Evolutionary conservation across 2,329 filamentous ascomycete genomes (phyloP).

Genomic region (Alternaria metachromatica): DNA sequence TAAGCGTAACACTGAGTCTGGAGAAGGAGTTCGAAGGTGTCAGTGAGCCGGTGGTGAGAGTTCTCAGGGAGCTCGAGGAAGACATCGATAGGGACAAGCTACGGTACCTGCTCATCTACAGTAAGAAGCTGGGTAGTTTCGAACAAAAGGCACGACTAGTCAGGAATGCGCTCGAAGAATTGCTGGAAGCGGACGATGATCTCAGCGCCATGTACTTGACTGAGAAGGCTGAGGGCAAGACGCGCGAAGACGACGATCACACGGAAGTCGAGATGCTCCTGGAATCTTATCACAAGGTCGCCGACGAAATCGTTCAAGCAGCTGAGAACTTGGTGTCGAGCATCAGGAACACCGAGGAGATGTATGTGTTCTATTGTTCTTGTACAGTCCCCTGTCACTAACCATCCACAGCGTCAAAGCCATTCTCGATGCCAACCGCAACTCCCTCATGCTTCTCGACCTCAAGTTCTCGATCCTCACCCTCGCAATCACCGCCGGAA

Average conservation of each 20-base stretch:
- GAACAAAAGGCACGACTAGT: constrained; percentile 96
- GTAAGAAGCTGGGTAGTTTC: constrained; percentile 94
- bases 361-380: constrained; percentile 66
- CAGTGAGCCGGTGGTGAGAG: constrained; percentile 86
- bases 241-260: constrained; percentile 82
- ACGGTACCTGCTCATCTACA: constrained; percentile 87
- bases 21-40: constrained; percentile 96
- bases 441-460: constrained; percentile 95
- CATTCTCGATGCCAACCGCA: constrained; percentile 96
- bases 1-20: constrained; percentile 88
- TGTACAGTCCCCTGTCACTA: constrained; percentile 17
- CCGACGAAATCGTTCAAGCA: constrained; percentile 96
- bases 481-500: constrained; percentile 90
- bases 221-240: constrained; percentile 78
- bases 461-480: constrained; percentile 96
- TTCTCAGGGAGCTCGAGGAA: constrained; percentile 89
- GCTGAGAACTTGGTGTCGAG: constrained; percentile 90
- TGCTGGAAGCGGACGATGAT: constrained; percentile 96
- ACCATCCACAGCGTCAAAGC: constrained; percentile 75
- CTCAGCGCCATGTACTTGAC: constrained; percentile 93
- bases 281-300: constrained; percentile 97
- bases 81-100: constrained; percentile 96
- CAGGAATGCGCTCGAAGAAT: constrained; percentile 90
- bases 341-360: constrained; percentile 97
- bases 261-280: constrained; percentile 96